phyloP scores from a whole-genome alignment of 2,329 filamentous ascomycete species.

The Aureobasidium sp. region DNA sequence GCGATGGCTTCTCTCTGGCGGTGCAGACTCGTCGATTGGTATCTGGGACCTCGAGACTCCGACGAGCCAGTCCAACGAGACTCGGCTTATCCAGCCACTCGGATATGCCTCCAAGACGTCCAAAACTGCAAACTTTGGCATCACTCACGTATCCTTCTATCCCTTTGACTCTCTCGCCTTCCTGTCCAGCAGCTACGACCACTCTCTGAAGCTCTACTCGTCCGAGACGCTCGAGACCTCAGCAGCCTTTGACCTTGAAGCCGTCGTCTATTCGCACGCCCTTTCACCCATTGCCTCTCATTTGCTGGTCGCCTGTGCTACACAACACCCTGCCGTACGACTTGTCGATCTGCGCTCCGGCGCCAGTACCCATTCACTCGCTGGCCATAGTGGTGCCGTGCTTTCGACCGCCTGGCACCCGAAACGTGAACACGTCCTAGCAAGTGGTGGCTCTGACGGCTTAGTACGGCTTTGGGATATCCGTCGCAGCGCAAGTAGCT shows the following conservation, averaged over 20 bases:
- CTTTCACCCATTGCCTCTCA: conserved; percentile 66
- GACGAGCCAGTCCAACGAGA: conserved; percentile 23
- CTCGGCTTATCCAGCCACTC: conserved; percentile 36
- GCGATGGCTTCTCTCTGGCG: conserved; percentile 74
- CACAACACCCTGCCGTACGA: conserved; percentile 75
- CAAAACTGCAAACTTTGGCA: conserved; percentile 57
- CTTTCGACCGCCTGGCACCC: conserved; percentile 73
- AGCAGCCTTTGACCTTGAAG: conserved; percentile 61
- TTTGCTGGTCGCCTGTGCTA: conserved; percentile 79
- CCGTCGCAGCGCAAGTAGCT: conserved; percentile 64
- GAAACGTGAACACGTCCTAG: conserved; percentile 68
- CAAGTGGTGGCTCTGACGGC: conserved; percentile 79
- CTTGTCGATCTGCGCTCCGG: conserved; percentile 83
- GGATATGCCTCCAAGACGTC: conserved; percentile 35
- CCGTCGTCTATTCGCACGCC: conserved; percentile 69
- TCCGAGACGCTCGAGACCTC: conserved; percentile 56
- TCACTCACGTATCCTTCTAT: conserved; percentile 72
- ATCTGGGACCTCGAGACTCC: conserved; percentile 77
- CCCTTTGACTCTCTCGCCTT: conserved; percentile 71
- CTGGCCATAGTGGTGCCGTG: conserved; percentile 47
- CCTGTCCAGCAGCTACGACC: conserved; percentile 70
- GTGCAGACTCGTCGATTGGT: conserved; percentile 75
- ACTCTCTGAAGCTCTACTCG: conserved; percentile 67
- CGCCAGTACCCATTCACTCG: conserved; percentile 50
- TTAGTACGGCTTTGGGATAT: conserved; percentile 83